Conservation (phyloP, 2,329 filamentous ascomycete genomes). For the Colletotrichum tamarilloi region DNA sequence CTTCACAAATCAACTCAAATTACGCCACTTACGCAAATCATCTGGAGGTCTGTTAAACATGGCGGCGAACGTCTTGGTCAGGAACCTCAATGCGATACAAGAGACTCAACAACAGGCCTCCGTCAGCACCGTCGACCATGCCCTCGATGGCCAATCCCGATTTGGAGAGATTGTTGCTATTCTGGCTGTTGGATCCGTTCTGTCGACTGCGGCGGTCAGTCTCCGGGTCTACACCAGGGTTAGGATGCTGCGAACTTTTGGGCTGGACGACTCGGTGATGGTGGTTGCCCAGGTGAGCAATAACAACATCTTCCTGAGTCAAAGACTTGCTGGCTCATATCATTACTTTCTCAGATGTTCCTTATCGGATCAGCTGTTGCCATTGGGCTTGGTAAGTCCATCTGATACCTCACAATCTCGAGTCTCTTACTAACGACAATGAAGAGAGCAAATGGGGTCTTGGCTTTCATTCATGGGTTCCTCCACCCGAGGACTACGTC, state of each 20-base stretch:
- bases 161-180: conserved; percentile 38
- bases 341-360: conserved; percentile 14
- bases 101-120: background rate
- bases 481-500: conserved; percentile 34
- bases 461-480: conserved; percentile 38
- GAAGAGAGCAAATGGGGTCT: conserved; percentile 41
- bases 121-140: conserved; percentile 31
- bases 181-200: conserved; percentile 37
- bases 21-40: background rate
- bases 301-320: background rate
- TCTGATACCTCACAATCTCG: conserved; percentile 1
- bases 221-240: conserved; percentile 39
- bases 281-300: conserved; percentile 34
- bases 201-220: conserved; percentile 38
- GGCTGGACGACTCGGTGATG: conserved; percentile 40
- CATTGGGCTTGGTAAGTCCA: conserved; percentile 40
- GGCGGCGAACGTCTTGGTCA: background rate
- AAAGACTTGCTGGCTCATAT: background rate
- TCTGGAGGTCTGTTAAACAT: background rate
- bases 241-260: conserved; percentile 39
- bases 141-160: conserved; percentile 38
- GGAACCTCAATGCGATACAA: background rate
- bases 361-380: conserved; percentile 38
- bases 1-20: background rate
- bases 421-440: background rate